Evolutionary conservation across 306 rosid species (phyloP), one percentile per base, ranked within the genome.

Genomic region (Hippophae gyantsensis): DNA sequence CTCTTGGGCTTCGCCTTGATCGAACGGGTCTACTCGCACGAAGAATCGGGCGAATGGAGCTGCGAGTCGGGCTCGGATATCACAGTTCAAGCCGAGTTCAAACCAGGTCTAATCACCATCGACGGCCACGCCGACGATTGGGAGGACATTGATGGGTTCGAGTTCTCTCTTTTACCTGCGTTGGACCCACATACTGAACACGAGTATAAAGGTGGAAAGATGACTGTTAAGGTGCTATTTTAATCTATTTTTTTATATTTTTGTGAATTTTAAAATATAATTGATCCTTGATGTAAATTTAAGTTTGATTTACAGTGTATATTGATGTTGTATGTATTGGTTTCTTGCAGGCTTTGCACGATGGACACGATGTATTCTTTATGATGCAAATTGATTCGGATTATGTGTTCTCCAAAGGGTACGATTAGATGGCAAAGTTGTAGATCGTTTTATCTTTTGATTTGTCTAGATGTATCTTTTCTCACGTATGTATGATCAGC

Each of bases 71-170:
- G 63, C 68, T 75, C 89, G 42, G 96, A 79, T 69, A 77, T 77
- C 79, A 87, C 74, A 61, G 75, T 87, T 14, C 72, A 66, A 44
- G 74, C 86, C 64, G 77, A 76, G 56, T 92, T 78, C 76, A 71
- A 70, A 42, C 93, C 89, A 5, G 98, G 95, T 1, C 42, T 83
- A 48, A 58, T 92, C 27, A 85, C 98, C 42, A 84, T 92, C 10
- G 98, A 92, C 11, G 98, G 96, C 38, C 95, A 79, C 56, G 79
- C 87, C 45, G 98, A 92, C 40, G 98, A 92, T 65, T 92, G 98
- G 98, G 74, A 79, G 70, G 84, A 74, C 75, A 75, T 83, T 74
- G 96, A 81, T 69, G 96, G 80, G 9, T 87, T 74, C 43, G 82
- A 81, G 64, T 87, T 92, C 64, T 49, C 96, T 66, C 98, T 92